These are phyloP conservation scores for Sclerotinia borealis DNA, from an alignment of 2,329 filamentous ascomycete genomes.

Conservation along the genomic window DNA sequence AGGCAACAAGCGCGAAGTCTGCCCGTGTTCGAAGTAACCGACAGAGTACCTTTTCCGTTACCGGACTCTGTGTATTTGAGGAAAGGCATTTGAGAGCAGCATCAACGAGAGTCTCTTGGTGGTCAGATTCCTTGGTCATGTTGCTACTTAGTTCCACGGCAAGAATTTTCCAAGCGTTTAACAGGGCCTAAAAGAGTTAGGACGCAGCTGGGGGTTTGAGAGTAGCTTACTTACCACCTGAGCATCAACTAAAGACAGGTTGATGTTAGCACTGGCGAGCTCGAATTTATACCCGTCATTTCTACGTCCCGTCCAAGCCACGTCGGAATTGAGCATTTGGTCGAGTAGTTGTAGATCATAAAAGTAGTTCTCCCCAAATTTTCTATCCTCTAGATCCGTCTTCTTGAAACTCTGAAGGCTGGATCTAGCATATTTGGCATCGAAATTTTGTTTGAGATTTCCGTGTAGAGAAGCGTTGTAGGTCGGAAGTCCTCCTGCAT, in stretches of 20 bases:
- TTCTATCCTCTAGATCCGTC: constrained; percentile 57
- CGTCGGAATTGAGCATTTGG: constrained; percentile 69
- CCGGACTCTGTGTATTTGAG: constrained; percentile 66
- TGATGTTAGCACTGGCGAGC: constrained; percentile 80
- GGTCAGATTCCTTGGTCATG: constrained; percentile 29
- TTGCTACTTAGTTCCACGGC: constrained; percentile 71
- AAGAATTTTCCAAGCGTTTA: constrained; percentile 85
- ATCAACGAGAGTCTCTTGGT: constrained; percentile 41
- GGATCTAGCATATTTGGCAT: constrained; percentile 67
- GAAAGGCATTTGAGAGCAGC: constrained; percentile 72
- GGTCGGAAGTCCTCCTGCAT: constrained; percentile 69
- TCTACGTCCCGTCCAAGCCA: constrained; percentile 65
- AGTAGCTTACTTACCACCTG: constrained; percentile 60
- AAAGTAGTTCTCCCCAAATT: constrained; percentile 72
- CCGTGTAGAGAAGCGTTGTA: constrained; percentile 85
- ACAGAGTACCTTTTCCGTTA: constrained; percentile 76
- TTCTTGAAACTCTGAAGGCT: constrained; percentile 75
- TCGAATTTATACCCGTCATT: constrained; percentile 74
- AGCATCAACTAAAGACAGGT: constrained; percentile 85
- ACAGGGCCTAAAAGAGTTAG: constrained; percentile 55
- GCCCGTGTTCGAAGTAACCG: constrained; percentile 70
- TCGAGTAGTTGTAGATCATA: constrained; percentile 75
- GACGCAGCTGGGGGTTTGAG: not conserved
- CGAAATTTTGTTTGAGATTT: constrained; percentile 81
- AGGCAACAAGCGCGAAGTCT: constrained; percentile 73